Evolutionary conservation across 306 rosid genomes (phyloP).

Genomic region (Nissolia schottii): DNA sequence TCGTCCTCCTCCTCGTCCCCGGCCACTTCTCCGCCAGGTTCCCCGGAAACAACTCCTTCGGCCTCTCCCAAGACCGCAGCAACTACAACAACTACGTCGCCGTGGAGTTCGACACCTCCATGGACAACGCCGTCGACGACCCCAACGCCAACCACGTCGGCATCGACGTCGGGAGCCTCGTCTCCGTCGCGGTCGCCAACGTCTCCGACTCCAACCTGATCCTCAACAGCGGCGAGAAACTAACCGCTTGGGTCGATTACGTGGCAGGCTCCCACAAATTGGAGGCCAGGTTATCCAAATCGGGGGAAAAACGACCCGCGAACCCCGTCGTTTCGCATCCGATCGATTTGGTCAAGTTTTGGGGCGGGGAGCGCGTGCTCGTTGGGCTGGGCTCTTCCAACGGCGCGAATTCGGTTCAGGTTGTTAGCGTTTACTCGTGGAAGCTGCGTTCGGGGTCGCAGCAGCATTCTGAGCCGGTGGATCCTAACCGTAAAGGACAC

Average conservation of each 20-base stretch:
- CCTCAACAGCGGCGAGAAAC: constrained; percentile 40
- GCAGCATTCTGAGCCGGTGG: constrained; percentile 54
- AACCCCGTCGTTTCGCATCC: constrained; percentile 38
- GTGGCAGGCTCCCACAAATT: constrained; percentile 36
- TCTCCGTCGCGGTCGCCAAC: constrained; percentile 35
- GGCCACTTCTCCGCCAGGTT: constrained; percentile 14
- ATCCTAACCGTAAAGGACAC: constrained; percentile 27
- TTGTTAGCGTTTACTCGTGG: constrained; percentile 60
- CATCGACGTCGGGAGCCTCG: constrained; percentile 38
- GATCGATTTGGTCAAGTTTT: constrained; percentile 47
- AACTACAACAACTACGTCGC: constrained; percentile 21
- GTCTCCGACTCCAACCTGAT: constrained; percentile 24
- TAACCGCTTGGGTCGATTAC: constrained; percentile 69
- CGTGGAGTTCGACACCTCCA: constrained; percentile 45
- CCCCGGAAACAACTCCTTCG: constrained; percentile 27
- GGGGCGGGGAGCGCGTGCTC: constrained; percentile 38
- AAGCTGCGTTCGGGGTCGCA: constrained; percentile 26
- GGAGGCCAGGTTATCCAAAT: constrained; percentile 47
- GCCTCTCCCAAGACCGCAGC: constrained; percentile 15
- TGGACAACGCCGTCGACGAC: constrained; percentile 30
- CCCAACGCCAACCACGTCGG: constrained; percentile 39
- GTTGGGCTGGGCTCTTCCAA: constrained; percentile 54
- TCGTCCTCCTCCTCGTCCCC: constrained; percentile 34
- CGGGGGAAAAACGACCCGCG: constrained; percentile 39
- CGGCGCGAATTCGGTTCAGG: constrained; percentile 31